Conservation (phyloP, 1,139 yeast genomes). For the Yamadazyma friedrichii region DNA sequence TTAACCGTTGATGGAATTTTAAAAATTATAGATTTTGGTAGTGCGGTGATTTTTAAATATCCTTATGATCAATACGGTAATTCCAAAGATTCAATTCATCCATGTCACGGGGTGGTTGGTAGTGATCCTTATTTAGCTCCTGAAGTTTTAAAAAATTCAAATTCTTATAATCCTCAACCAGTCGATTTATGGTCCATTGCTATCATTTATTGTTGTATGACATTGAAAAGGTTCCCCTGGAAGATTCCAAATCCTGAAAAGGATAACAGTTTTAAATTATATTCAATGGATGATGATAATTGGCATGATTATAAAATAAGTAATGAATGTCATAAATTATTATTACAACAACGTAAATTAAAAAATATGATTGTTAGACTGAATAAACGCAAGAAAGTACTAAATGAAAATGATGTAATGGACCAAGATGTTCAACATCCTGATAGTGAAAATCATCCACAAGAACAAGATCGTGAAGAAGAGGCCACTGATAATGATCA, state of each 20-base stretch:
- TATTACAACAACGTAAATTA: conserved; percentile 45
- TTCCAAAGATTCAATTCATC: conserved; percentile 58
- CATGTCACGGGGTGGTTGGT: conserved; percentile 93
- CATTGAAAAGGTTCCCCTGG: conserved; percentile 94
- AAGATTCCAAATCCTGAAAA: conserved; percentile 80
- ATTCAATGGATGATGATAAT: conserved; percentile 54
- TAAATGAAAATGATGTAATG: conserved; percentile 5
- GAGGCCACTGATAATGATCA: neutral
- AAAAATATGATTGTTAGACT: conserved; percentile 43
- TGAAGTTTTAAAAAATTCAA: conserved; percentile 72
- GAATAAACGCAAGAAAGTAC: conserved; percentile 39
- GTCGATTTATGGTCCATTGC: conserved; percentile 97
- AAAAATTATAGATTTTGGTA: conserved; percentile 93
- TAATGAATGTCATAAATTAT: conserved; percentile 48
- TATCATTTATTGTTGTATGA: conserved; percentile 94
- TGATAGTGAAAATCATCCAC: conserved; percentile 4
- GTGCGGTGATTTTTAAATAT: conserved; percentile 90
- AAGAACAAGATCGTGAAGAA: conserved; percentile 1
- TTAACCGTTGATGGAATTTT: conserved; percentile 82
- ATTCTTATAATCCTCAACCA: conserved; percentile 84
- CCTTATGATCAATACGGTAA: conserved; percentile 67
- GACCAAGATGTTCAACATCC: conserved; percentile 4
- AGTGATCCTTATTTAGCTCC: conserved; percentile 98
- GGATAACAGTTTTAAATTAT: conserved; percentile 75
- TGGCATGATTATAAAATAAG: conserved; percentile 54